phyloP scores from a whole-genome alignment of 108 stramenopile genomes.

The Bacterosira constricta region DNA sequence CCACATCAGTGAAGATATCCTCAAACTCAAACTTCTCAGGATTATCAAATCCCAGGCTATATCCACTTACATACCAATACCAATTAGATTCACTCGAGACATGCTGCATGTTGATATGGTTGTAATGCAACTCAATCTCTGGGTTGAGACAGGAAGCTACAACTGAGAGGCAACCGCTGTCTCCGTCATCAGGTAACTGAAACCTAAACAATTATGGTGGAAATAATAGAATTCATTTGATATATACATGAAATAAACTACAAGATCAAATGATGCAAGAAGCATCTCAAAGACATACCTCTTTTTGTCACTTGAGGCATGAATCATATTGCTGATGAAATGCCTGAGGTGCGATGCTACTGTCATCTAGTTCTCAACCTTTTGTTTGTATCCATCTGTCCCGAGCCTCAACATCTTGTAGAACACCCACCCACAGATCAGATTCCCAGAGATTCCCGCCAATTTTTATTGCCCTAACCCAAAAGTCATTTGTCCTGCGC shows the following conservation, averaged over 20 bases:
- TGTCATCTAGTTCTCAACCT: slow-evolving; percentile 40
- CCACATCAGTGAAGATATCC: slow-evolving; percentile 38
- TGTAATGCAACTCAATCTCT: slow-evolving; percentile 32
- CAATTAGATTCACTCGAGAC: slow-evolving; percentile 43
- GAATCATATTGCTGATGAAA: slow-evolving; percentile 19
- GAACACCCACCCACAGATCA: too few species aligned
- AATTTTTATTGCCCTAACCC: too few species aligned
- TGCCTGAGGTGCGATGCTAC: slow-evolving; percentile 25
- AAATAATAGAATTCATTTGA: too few species aligned
- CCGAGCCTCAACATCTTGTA: slow-evolving; percentile 48
- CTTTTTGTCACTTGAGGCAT: slow-evolving; percentile 31
- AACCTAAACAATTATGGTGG: too few species aligned
- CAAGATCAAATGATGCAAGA: background rate
- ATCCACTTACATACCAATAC: slow-evolving; percentile 48
- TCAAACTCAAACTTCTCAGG: slow-evolving; percentile 30
- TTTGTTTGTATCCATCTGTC: too few species aligned
- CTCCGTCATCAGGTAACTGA: too few species aligned
- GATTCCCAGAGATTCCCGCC: too few species aligned
- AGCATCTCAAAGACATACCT: background rate
- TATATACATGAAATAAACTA: background rate
- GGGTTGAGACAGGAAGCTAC: slow-evolving; percentile 45
- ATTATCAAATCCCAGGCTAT: slow-evolving; percentile 48
- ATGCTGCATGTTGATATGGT: slow-evolving; percentile 44
- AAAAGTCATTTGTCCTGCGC: too few species aligned
- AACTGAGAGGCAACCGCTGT: slow-evolving; percentile 45